phyloP scores from a whole-genome alignment of 371 early-diverging fungal genomes.

The Smittium culicis region DNA sequence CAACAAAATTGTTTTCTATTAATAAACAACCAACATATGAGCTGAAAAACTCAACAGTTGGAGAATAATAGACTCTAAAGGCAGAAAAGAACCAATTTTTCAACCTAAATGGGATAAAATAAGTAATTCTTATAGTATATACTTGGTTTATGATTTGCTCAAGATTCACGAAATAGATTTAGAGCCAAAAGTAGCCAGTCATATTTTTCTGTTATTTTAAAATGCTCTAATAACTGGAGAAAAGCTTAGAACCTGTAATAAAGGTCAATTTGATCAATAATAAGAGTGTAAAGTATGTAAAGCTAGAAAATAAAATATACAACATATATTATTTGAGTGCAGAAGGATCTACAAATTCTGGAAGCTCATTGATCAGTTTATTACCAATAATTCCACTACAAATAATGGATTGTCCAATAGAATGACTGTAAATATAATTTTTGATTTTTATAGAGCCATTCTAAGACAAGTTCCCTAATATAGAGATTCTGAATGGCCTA shows the following conservation, averaged over 20 bases:
- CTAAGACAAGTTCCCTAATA: not conserved
- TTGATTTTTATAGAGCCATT: conserved; percentile 1
- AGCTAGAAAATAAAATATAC: not conserved
- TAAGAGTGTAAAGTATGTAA: not conserved
- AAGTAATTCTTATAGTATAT: not conserved
- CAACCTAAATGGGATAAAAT: not conserved
- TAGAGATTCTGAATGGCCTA: conserved; percentile 5
- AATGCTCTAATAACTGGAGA: conserved; percentile 4
- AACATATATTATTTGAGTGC: conserved; percentile 7
- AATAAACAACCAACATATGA: not conserved
- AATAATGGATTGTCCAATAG: not conserved
- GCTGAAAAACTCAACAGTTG: not conserved
- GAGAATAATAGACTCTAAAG: not conserved
- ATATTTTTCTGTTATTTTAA: not conserved
- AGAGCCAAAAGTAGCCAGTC: conserved; percentile 1
- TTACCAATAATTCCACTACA: not conserved
- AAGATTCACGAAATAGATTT: not conserved
- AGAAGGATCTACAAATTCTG: conserved; percentile 1
- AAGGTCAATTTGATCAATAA: not conserved
- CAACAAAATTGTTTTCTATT: not conserved
- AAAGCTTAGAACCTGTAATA: not conserved
- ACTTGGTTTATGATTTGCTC: not conserved
- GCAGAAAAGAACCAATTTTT: not conserved
- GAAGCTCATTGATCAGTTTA: not conserved
- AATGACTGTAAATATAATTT: not conserved